A percentile compares a stretch with the other conserved stretches of the same genome.
Conservation (phyloP, 1,139 yeast species). For the Yamadazyma oceani region DNA sequence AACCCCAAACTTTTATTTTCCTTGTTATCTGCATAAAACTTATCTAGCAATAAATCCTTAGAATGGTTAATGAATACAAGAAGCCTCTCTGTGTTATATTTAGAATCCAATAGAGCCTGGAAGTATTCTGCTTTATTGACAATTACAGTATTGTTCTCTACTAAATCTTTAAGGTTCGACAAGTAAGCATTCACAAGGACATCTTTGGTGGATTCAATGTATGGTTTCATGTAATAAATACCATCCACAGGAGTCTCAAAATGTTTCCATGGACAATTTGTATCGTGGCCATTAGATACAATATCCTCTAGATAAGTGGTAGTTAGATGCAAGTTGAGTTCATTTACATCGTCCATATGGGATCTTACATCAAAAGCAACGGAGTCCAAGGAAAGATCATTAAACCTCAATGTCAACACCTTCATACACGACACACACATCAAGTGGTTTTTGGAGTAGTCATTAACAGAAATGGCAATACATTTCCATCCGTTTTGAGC, state of each 20-base stretch:
- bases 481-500: slow-evolving; percentile 47
- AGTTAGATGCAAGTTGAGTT: slow-evolving; percentile 25
- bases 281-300: slow-evolving; percentile 25
- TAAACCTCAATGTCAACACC: slow-evolving; percentile 30
- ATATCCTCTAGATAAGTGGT: slow-evolving; percentile 3
- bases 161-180: slow-evolving; percentile 26
- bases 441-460: slow-evolving; percentile 30
- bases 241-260: slow-evolving; percentile 38
- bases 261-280: slow-evolving; percentile 38
- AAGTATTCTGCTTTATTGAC: slow-evolving; percentile 25
- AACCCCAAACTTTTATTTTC: slow-evolving; percentile 30
- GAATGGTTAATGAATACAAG: slow-evolving; percentile 24
- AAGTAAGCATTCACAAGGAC: slow-evolving; percentile 30
- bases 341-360: slow-evolving; percentile 22
- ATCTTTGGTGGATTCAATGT: slow-evolving; percentile 32
- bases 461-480: slow-evolving; percentile 25
- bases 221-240: slow-evolving; percentile 38
- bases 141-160: slow-evolving; percentile 31
- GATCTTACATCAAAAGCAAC: too few relatives aligned
- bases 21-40: slow-evolving; percentile 32
- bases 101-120: slow-evolving; percentile 17
- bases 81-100: slow-evolving; percentile 8
- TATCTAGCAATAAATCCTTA: slow-evolving; percentile 30
- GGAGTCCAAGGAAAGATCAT: slow-evolving; percentile 18
- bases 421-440: slow-evolving; percentile 35